Evolutionary conservation across 495 filamentous ascomycete genomes (phyloP).

Genomic region (Daldinia bambusicola): DNA sequence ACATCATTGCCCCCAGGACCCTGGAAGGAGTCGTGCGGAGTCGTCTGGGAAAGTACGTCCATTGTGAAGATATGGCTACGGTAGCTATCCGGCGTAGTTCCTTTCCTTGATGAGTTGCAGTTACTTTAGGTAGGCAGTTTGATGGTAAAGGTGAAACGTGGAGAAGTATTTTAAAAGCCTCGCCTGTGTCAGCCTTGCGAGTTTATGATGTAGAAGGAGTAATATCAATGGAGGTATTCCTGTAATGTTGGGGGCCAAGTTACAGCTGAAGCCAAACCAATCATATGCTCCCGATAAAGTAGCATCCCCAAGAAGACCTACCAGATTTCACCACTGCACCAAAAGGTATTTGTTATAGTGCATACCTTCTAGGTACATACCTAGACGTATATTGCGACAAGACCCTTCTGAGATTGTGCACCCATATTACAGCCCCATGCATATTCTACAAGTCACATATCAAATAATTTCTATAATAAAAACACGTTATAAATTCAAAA

Average conservation of each 20-base stretch:
- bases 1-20: neutral
- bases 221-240: neutral
- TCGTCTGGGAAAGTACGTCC: neutral
- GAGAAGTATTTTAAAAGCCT: neutral
- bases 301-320: neutral
- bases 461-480: too few species aligned
- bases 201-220: neutral
- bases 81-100: too few species aligned
- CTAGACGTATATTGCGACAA: too few species aligned
- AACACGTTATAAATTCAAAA: too few species aligned
- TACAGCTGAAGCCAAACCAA: neutral
- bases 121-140: neutral
- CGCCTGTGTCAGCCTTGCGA: neutral
- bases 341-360: too few species aligned
- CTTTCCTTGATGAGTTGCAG: too few species aligned
- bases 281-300: slow-evolving; percentile 4
- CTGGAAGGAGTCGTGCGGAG: neutral
- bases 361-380: too few species aligned
- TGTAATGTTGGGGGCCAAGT: slow-evolving; percentile 8
- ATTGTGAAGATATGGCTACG: neutral
- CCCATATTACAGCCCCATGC: too few species aligned
- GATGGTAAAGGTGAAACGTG: neutral
- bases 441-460: too few species aligned
- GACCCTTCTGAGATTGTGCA: too few species aligned
- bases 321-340: too few species aligned